Evolutionary conservation across 345 rosid species (phyloP).

Genomic region (Dimocarpus longan): DNA sequence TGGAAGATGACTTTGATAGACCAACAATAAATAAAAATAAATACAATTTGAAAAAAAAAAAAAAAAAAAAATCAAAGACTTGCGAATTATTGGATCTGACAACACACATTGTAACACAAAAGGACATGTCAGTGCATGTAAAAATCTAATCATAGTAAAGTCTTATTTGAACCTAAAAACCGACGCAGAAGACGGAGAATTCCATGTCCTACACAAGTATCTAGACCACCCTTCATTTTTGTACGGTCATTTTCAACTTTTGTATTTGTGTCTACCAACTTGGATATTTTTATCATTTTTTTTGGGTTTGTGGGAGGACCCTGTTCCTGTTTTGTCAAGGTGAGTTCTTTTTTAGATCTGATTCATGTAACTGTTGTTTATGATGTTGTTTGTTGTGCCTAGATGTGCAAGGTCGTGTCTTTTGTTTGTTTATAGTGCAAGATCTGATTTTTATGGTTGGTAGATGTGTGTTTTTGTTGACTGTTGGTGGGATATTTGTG

Average conservation of each 20-base stretch:
- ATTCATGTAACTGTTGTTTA: neutral
- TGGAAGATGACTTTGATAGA: neutral
- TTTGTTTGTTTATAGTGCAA: slow-evolving; percentile 4
- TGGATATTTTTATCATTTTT: neutral
- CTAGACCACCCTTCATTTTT: neutral
- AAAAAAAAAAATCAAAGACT: neutral
- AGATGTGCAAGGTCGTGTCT: neutral
- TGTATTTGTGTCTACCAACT: neutral
- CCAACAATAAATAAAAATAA: neutral
- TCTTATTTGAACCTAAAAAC: neutral
- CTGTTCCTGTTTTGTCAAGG: neutral
- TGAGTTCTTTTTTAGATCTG: slow-evolving; percentile 15
- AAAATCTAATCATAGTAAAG: slow-evolving; percentile 5
- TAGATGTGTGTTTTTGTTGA: neutral
- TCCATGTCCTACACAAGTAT: neutral
- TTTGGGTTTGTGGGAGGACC: neutral
- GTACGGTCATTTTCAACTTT: slow-evolving; percentile 7
- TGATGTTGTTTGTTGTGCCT: neutral
- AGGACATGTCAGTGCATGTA: neutral
- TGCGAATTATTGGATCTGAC: neutral
- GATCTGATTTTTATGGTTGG: slow-evolving; percentile 12
- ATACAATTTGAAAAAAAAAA: neutral
- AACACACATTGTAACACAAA: neutral
- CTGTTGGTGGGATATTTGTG: neutral
- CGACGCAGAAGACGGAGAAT: slow-evolving; percentile 14